A percentile compares a stretch with the other conserved stretches of the same genome.
Conservation (phyloP, 2,329 filamentous ascomycete genomes). For the Basipetospora chlamydospora region DNA sequence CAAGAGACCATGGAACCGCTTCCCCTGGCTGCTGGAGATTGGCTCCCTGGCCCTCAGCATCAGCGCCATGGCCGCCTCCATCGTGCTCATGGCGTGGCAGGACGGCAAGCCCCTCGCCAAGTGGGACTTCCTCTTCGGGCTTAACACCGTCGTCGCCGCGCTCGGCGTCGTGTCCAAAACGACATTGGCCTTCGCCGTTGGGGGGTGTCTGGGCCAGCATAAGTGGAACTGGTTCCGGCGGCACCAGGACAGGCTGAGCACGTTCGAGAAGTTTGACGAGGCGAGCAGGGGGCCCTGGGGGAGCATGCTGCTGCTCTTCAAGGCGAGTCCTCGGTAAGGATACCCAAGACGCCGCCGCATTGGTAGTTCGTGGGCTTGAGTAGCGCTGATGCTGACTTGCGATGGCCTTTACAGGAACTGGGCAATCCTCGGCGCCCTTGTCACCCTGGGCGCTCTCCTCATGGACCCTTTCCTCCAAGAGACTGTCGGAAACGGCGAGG, state of each 20-base stretch:
- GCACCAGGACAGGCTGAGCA: neutral
- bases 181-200: neutral
- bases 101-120: neutral
- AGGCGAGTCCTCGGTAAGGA: neutral
- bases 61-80: neutral
- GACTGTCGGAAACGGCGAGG: neutral
- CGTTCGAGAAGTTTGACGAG: neutral
- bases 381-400: neutral
- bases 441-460: neutral
- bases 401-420: neutral
- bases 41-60: neutral
- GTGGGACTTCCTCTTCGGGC: neutral
- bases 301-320: neutral
- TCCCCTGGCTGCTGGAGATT: slow-evolving; percentile 1
- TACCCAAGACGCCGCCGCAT: too few relatives aligned
- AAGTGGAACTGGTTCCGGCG: slow-evolving; percentile 2
- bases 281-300: slow-evolving; percentile 1
- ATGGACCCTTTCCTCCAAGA: slow-evolving; percentile 2
- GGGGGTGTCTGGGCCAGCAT: neutral
- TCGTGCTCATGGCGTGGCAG: neutral
- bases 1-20: too few relatives aligned
- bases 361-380: neutral
- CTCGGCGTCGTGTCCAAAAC: slow-evolving; percentile 1
- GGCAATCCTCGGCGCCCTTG: slow-evolving; percentile 1
- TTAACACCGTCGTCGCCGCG: neutral